A percentile compares a stretch with the other conserved stretches of the same genome.
These are phyloP conservation scores for Penicillium psychrosexuale DNA, from an alignment of 2,329 filamentous ascomycete genomes.

Conservation along the genomic window DNA sequence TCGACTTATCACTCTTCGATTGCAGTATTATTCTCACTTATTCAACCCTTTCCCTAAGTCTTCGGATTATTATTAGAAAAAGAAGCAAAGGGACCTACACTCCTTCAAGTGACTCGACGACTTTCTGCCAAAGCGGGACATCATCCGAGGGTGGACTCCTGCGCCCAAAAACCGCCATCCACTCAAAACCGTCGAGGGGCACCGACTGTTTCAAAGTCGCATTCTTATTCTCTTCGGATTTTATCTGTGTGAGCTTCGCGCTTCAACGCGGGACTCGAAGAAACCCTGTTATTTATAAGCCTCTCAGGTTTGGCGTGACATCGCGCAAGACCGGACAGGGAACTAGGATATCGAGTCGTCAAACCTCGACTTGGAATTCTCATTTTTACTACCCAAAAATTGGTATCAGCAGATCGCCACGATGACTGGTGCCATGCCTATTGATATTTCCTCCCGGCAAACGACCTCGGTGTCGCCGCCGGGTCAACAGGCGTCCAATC, in stretches of 20 bases:
- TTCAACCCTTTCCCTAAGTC: neutral
- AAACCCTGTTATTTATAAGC: conserved; percentile 44
- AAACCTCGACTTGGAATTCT: conserved; percentile 2
- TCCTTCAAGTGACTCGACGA: conserved; percentile 30
- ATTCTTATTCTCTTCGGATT: conserved; percentile 51
- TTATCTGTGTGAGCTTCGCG: conserved; percentile 42
- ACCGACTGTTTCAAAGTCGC: conserved; percentile 36
- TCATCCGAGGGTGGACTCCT: conserved; percentile 36
- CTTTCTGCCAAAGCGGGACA: conserved; percentile 37
- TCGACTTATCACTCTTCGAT: conserved; percentile 8
- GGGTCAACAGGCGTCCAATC: conserved; percentile 59
- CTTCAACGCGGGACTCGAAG: conserved; percentile 49
- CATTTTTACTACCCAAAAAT: conserved; percentile 30
- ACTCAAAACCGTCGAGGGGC: conserved; percentile 51
- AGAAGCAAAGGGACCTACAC: neutral
- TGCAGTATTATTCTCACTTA: neutral
- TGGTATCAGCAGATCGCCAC: conserved; percentile 26
- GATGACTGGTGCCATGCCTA: conserved; percentile 57
- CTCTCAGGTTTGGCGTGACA: conserved; percentile 47
- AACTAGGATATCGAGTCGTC: conserved; percentile 24
- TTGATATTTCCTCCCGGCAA: conserved; percentile 58
- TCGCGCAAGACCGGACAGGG: conserved; percentile 44
- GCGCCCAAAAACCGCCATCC: conserved; percentile 32
- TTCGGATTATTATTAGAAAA: conserved; percentile 5
- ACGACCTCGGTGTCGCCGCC: conserved; percentile 57